Conservation (phyloP, 2,329 filamentous ascomycete species). For the Pseudogymnoascus sp. region DNA sequence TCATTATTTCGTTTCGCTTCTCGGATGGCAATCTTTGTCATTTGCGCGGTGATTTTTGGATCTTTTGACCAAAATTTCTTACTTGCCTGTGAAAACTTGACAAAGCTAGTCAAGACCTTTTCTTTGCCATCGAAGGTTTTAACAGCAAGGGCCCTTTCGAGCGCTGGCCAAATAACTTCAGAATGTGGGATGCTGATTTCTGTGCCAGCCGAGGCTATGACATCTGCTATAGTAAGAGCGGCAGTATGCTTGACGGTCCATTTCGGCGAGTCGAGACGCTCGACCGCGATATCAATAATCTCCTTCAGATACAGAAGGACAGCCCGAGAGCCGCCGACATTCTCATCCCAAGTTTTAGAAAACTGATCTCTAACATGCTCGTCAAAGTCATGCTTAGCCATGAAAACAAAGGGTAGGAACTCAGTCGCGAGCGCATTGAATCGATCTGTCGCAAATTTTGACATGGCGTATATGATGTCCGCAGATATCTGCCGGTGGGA, state of each 20-base stretch:
- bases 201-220: conserved; percentile 57
- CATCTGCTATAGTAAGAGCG: conserved; percentile 69
- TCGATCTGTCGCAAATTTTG: conserved; percentile 80
- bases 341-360: conserved; percentile 78
- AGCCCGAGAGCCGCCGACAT: conserved; percentile 75
- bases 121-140: conserved; percentile 95
- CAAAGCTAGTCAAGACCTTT: conserved; percentile 69
- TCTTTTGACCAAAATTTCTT: conserved; percentile 49
- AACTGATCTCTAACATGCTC: conserved; percentile 74
- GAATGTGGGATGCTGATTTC: conserved; percentile 53
- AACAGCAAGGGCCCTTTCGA: conserved; percentile 72
- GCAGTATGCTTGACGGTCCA: conserved; percentile 89
- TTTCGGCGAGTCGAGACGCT: conserved; percentile 66
- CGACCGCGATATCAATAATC: conserved; percentile 60
- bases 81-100: conserved; percentile 63
- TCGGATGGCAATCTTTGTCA: conserved; percentile 72
- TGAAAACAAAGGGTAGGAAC: conserved; percentile 78
- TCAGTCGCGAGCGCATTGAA: conserved; percentile 69
- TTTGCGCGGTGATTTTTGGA: conserved; percentile 46
- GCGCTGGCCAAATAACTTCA: conserved; percentile 65
- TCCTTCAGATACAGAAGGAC: conserved; percentile 79
- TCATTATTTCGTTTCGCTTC: conserved; percentile 90
- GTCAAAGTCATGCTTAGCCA: conserved; percentile 78
- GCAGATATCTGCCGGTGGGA: conserved; percentile 64
- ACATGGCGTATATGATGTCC: conserved; percentile 74